Conservation (phyloP, 768 basidiomycete genomes). For the Mycena galopus region DNA sequence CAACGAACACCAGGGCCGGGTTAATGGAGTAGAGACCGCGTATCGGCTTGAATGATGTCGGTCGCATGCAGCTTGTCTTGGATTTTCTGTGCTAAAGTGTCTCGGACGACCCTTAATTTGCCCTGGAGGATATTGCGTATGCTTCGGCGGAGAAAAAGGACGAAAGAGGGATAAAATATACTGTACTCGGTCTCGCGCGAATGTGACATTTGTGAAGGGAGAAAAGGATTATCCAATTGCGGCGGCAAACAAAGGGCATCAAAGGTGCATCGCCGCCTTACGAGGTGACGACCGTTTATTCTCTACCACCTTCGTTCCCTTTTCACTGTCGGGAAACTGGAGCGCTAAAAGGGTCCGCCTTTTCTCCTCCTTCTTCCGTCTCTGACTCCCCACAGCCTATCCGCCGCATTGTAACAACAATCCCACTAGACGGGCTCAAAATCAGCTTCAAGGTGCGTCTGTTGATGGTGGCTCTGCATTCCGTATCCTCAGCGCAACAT, state of each 20-base stretch:
- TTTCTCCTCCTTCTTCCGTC: constrained; percentile 36
- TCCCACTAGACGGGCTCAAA: constrained; percentile 82
- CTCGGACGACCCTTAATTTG: neutral
- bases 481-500: constrained; percentile 38
- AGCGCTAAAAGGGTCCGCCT: constrained; percentile 60
- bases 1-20: constrained; percentile 21
- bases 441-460: constrained; percentile 75
- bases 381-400: constrained; percentile 49
- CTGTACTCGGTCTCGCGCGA: too few relatives aligned
- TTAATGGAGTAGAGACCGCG: constrained; percentile 20
- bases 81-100: neutral
- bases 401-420: constrained; percentile 86
- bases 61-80: neutral
- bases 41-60: neutral
- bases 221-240: neutral
- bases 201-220: constrained; percentile 14
- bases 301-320: constrained; percentile 50
- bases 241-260: constrained; percentile 12
- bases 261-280: constrained; percentile 9
- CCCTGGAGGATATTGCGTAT: neutral
- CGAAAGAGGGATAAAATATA: neutral
- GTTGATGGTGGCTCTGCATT: constrained; percentile 42
- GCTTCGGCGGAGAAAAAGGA: neutral
- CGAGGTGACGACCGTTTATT: constrained; percentile 59
- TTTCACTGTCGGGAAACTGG: constrained; percentile 52